Evolutionary conservation across 768 basidiomycete species (phyloP).

Genomic region (Jaapia argillacea): DNA sequence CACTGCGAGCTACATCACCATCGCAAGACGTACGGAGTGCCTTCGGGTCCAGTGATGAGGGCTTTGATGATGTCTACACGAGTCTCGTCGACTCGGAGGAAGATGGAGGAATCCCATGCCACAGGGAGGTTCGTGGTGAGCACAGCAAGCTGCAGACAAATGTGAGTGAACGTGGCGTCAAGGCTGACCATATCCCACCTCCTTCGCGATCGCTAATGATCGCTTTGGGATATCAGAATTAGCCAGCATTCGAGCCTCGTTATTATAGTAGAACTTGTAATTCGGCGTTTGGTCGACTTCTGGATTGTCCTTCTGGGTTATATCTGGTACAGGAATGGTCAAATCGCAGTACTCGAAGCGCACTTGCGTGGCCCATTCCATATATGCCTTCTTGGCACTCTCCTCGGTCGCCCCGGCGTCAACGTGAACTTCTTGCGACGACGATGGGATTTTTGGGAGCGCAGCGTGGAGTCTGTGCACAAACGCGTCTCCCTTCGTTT

Average conservation of each 20-base stretch:
- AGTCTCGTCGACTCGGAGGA: conserved; percentile 85
- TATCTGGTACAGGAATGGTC: conserved; percentile 30
- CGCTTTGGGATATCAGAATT: conserved; percentile 85
- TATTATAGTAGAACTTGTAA: conserved; percentile 77
- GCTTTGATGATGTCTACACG: conserved; percentile 90
- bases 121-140: conserved; percentile 92
- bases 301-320: conserved; percentile 12
- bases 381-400: conserved; percentile 55
- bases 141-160: conserved; percentile 64
- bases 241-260: conserved; percentile 76
- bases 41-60: conserved; percentile 87
- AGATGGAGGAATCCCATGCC: conserved; percentile 91
- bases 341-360: conserved; percentile 93
- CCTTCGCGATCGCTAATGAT: conserved; percentile 91
- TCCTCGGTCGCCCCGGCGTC: conserved; percentile 52
- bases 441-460: conserved; percentile 61
- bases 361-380: conserved; percentile 74
- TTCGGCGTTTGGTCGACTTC: conserved; percentile 49
- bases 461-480: conserved; percentile 67
- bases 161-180: not conserved
- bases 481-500: conserved; percentile 85
- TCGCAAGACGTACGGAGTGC: conserved; percentile 63
- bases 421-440: conserved; percentile 36
- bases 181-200: conserved; percentile 32
- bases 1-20: conserved; percentile 1